Percentiles rank a stretch among this genome's conserved stretches.
Evolutionary conservation across 192 early-diverging fungal species (phyloP).

Genomic region (Rhizoclosmatium sp.): DNA sequence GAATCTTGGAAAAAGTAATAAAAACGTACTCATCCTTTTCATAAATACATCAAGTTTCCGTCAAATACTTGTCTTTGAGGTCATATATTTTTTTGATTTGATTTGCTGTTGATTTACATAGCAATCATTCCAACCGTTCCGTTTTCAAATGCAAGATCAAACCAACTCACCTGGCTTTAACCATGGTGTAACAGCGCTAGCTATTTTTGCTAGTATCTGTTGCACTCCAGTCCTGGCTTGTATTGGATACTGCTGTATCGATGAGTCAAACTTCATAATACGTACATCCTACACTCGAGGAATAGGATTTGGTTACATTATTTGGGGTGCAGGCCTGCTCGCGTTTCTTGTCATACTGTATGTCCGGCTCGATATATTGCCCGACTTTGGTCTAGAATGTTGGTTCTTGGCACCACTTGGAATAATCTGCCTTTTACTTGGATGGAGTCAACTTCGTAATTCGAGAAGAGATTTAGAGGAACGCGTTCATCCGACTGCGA

Average conservation of each 20-base stretch:
- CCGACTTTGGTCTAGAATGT: too few species aligned
- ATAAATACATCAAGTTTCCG: background rate
- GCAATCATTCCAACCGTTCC: background rate
- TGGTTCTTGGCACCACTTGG: too few species aligned
- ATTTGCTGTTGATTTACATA: background rate
- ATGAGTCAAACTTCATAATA: constrained; percentile 5
- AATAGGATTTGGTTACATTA: background rate
- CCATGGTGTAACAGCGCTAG: background rate
- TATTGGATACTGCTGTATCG: background rate
- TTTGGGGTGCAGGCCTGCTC: background rate
- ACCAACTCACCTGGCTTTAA: background rate
- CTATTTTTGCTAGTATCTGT: background rate
- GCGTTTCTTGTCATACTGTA: too few species aligned
- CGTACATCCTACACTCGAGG: constrained; percentile 17
- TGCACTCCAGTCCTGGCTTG: background rate
- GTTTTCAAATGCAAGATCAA: background rate
- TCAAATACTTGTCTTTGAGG: too few species aligned
- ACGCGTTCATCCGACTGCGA: too few species aligned
- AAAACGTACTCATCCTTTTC: background rate
- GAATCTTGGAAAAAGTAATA: too few species aligned
- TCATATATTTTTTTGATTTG: too few species aligned
- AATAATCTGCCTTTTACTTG: too few species aligned
- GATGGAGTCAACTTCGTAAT: too few species aligned
- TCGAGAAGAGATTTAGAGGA: too few species aligned
- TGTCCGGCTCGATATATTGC: too few species aligned